Base-by-base conservation (phyloP, 78 protist species). In the Speleostelium caveatum region DNA sequence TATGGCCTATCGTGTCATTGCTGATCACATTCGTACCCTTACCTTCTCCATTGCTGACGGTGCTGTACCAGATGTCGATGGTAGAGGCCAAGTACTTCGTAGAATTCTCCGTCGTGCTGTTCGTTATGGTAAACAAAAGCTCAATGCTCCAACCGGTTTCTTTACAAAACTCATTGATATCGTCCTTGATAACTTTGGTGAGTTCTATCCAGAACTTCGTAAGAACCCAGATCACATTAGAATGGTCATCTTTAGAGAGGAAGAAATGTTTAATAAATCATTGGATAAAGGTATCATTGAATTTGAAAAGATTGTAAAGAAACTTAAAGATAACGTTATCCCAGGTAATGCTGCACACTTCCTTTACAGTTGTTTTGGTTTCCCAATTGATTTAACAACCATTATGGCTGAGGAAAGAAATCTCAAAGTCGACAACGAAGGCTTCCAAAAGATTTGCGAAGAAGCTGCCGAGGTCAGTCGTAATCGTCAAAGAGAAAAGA, bases 1-100 rank as follows among this genome's bases (percentile, higher is more conserved):
- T 87, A 97, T 87, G 94, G 99, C 99, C 32, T 98, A 98, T 94
- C 98, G 99, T 58, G 99, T 98, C 33, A 92, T 98, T 59, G 99
- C 99, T 26, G 99, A 98, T 74, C 99, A 98, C 94, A 93, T 98
- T 77, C 98, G 99, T 91, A 97, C 98, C 19, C 92, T 98, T 56
- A 67, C 96, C 32, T 88, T 98, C 60, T 96, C 99, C 24, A 73
- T 98, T 63, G 53, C 99, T n/a, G 99, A 98, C 77, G 99, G 99
- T 66, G 98, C 98, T 1, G 73, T 75, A 2, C 99, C 99, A n/a
- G 78, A 75, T 30, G 65, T 59, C 26, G 97, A 71, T 60, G 97
- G 97, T 24, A 74, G 99, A 36, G 98, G 96, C 73, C 97, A 96
- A 74, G 98, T 98, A 24, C 92, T 98, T 26, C 96, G 99, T 39